These are phyloP conservation scores for Leccinum ochraceum DNA, from an alignment of 768 basidiomycete genomes.

Conservation along the genomic window DNA sequence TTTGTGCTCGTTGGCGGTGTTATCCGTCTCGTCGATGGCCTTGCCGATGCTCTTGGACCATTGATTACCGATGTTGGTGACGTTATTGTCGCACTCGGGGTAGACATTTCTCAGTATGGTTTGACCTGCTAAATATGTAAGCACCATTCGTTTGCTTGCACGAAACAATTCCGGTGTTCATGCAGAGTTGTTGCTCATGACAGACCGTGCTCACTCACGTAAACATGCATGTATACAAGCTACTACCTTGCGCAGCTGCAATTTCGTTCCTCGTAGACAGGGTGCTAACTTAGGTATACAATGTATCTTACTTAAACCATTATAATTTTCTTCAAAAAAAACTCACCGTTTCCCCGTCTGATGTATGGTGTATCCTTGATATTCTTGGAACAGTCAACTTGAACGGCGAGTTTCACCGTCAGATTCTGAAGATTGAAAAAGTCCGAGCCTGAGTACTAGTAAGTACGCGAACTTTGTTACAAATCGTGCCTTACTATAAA, in stretches of 20 bases:
- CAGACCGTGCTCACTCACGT: neutral
- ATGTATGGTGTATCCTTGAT: too few relatives aligned
- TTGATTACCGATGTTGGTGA: constrained; percentile 19
- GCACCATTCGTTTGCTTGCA: neutral
- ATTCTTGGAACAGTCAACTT: too few relatives aligned
- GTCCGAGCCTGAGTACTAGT: too few relatives aligned
- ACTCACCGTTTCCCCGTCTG: neutral
- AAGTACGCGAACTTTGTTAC: too few relatives aligned
- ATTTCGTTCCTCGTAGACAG: neutral
- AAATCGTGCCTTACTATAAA: too few relatives aligned
- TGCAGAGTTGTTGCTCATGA: neutral
- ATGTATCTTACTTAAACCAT: neutral
- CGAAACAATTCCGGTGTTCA: neutral
- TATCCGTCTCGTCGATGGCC: constrained; percentile 22
- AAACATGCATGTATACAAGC: neutral
- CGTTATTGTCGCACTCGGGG: constrained; percentile 26
- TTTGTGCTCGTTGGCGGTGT: constrained; percentile 17
- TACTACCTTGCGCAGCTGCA: neutral
- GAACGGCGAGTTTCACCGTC: too few relatives aligned
- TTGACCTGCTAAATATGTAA: constrained; percentile 20
- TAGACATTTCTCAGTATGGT: constrained; percentile 20
- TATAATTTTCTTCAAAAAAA: neutral
- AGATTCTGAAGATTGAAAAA: neutral
- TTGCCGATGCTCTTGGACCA: constrained; percentile 24
- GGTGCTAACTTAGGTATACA: neutral